Percentiles rank a stretch among this genome's conserved stretches.
phyloP scores from a whole-genome alignment of 495 filamentous ascomycete genomes.

The Aspergillus olivimuriae region DNA sequence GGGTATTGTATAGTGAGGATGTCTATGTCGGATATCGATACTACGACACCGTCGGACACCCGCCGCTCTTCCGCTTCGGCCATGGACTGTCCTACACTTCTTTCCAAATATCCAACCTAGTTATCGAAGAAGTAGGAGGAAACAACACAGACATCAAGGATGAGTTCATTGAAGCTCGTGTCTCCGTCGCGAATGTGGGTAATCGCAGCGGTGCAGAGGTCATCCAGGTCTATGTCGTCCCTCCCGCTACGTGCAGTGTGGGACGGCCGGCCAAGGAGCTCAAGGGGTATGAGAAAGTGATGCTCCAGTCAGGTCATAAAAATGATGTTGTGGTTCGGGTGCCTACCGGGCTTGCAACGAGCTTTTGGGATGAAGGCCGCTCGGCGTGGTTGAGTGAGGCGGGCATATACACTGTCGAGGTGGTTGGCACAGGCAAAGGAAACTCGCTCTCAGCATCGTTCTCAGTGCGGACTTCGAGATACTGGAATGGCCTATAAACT shows the following conservation, averaged over 20 bases:
- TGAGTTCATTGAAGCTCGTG: not conserved
- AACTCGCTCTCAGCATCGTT: not conserved
- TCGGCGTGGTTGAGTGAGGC: not conserved
- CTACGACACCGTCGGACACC: slow-evolving; percentile 59
- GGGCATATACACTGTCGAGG: not conserved
- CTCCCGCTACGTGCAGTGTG: slow-evolving; percentile 2
- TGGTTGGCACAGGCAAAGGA: not conserved
- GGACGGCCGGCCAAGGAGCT: slow-evolving; percentile 17
- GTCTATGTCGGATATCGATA: slow-evolving; percentile 75
- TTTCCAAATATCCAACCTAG: slow-evolving; percentile 59
- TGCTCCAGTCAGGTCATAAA: slow-evolving; percentile 1
- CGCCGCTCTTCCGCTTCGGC: slow-evolving; percentile 69
- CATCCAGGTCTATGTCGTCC: slow-evolving; percentile 12
- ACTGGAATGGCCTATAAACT: not conserved
- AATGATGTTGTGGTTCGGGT: not conserved
- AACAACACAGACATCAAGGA: not conserved
- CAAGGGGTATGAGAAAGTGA: slow-evolving; percentile 17
- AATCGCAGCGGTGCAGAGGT: slow-evolving; percentile 9
- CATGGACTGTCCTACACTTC: slow-evolving; percentile 76
- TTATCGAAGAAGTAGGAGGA: slow-evolving; percentile 17
- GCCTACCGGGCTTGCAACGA: not conserved
- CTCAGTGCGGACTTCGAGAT: not conserved
- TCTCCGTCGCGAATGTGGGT: slow-evolving; percentile 8
- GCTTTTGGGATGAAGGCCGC: not conserved
- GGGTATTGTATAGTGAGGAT: slow-evolving; percentile 67